Base-by-base conservation (phyloP, 176 grass and related monocot genomes). In the Zoysia pacifica region DNA sequence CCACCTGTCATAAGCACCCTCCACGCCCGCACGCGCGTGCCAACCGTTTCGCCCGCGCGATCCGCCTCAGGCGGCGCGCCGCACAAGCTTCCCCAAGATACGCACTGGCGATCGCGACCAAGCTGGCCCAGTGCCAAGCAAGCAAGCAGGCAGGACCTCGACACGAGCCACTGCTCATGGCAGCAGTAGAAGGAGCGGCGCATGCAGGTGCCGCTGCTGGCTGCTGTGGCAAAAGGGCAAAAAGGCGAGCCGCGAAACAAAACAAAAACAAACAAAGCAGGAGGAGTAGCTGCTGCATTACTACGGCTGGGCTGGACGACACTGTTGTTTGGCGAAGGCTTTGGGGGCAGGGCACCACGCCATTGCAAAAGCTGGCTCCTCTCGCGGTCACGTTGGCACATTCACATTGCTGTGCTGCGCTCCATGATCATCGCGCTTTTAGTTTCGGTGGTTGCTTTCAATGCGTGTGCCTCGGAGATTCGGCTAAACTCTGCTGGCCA, bases 41-140 rank as follows among this genome's bases (percentile, higher is more conserved):
- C 59, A 81, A 44, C 59, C 82, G 62, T 61, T 76, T 77, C 11
- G 38, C 16, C 62, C 45, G 40, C 68, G 62, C 66, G 83, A 90
- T 82, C 87, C 83, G 87, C 87, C 62, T 86, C 61, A 73, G 67
- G 2, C 44, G 4, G 9, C 51, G 67, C 53, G 74, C 69, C 75
- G 42, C n/a, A 18, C 66, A 28, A 46, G 63, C 70, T 48, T 55
- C 78, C 53, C 68, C 38, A 28, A 36, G 80, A 73, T 60, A 74
- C 74, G 74, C 28, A 28, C 28, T 28, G 28, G 28, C 28, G 28
- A 28, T 28, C 28, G 28, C 28, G 28, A 28, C 28, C 9, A 11
- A 77, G 7, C 75, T 1, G 40, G 4, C 60, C 6, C 15, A 38
- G 9, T 37, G 42, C 39, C 53, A 75, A 47, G 56, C 40, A 14